These are phyloP conservation scores for Penicillium canariense DNA, from an alignment of 495 filamentous ascomycete species.

Conservation along the genomic window DNA sequence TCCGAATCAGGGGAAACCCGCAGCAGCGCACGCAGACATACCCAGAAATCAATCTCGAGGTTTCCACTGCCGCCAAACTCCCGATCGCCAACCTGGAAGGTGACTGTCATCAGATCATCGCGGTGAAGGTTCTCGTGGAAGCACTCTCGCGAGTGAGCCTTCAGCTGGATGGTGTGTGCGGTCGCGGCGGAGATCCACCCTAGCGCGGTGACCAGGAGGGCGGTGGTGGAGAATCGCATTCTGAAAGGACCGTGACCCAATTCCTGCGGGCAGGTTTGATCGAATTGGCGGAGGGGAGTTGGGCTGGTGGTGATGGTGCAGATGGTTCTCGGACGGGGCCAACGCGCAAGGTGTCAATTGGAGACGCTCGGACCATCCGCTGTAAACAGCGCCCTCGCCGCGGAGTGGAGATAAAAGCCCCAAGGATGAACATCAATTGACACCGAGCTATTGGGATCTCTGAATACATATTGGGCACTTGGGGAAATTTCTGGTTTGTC, in stretches of 20 bases:
- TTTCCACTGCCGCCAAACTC: constrained; percentile 95
- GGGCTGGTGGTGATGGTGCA: constrained; percentile 13
- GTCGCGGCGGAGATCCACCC: constrained; percentile 59
- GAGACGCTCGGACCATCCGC: constrained; percentile 43
- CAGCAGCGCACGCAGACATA: constrained; percentile 41
- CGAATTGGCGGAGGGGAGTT: constrained; percentile 8
- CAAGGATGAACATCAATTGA: not conserved
- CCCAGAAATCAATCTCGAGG: constrained; percentile 97
- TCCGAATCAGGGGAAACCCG: not conserved
- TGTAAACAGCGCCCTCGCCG: constrained; percentile 19
- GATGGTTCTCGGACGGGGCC: constrained; percentile 6
- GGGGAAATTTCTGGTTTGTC: too few relatives aligned
- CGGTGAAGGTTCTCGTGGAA: constrained; percentile 92
- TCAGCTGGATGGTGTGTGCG: constrained; percentile 94
- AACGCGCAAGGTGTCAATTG: constrained; percentile 46
- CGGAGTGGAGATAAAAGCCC: not conserved
- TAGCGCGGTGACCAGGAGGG: constrained; percentile 61
- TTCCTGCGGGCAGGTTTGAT: constrained; percentile 5
- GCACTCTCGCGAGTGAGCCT: constrained; percentile 88
- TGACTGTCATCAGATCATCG: constrained; percentile 97
- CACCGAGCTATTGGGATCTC: too few relatives aligned
- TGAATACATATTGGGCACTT: too few relatives aligned
- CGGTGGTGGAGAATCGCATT: constrained; percentile 55
- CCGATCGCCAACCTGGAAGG: constrained; percentile 95
- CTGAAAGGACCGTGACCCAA: constrained; percentile 9